Evolutionary conservation across 202 grass and related monocot species (phyloP).

Genomic region (Brachypodium distachyon): DNA sequence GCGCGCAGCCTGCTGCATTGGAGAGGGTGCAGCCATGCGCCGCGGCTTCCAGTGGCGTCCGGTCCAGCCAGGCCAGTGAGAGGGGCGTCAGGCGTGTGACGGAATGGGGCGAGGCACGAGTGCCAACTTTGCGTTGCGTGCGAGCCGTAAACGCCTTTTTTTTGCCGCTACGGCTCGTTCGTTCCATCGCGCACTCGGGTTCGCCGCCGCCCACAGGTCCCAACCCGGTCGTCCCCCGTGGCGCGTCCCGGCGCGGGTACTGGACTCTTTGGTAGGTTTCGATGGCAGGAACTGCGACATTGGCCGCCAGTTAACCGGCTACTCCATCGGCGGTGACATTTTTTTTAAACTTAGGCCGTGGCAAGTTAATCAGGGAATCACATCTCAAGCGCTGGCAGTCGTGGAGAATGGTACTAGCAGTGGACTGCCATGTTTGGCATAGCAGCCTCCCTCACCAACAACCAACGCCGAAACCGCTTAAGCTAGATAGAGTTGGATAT

Average conservation of each 20-base stretch:
- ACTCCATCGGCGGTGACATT: no score
- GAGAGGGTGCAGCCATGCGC: background rate
- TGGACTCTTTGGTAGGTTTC: slow-evolving; percentile 16
- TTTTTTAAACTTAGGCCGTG: no score
- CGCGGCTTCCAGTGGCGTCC: slow-evolving; percentile 9
- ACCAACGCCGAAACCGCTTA: no score
- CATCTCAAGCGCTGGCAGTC: no score
- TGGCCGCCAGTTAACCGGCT: slow-evolving; percentile 8
- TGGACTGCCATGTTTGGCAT: no score
- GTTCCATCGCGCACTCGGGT: background rate
- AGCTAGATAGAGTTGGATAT: no score
- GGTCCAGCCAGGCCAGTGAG: no score
- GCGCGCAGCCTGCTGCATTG: slow-evolving; percentile 19
- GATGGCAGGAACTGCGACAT: background rate
- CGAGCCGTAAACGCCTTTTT: background rate
- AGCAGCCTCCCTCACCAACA: no score
- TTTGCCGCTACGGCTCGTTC: background rate
- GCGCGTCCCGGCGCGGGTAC: background rate
- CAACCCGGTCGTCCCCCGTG: slow-evolving; percentile 36
- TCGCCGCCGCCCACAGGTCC: no score
- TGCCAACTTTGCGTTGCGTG: no score
- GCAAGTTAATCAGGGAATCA: no score
- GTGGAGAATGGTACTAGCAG: no score
- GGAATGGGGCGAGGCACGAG: background rate
- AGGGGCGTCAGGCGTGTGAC: background rate